Percentiles rank a stretch among this genome's conserved stretches.
Evolutionary conservation across 805 yeast species (phyloP).

Genomic region (Candida coquimbonensis): DNA sequence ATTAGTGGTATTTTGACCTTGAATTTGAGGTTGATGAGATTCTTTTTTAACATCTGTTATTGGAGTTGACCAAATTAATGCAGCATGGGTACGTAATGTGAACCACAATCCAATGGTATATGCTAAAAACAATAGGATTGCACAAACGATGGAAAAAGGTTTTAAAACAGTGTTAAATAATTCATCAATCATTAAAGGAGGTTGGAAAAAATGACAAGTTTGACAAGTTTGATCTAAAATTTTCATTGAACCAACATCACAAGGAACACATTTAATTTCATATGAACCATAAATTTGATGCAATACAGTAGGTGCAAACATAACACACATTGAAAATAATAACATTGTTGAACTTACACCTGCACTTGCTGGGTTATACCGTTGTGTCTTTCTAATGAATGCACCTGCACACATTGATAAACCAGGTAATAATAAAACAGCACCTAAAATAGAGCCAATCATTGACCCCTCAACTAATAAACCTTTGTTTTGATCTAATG

Average conservation of each 20-base stretch:
- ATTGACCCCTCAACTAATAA: slow-evolving; percentile 91
- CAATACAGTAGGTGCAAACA: slow-evolving; percentile 87
- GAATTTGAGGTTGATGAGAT: neutral
- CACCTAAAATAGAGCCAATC: slow-evolving; percentile 90
- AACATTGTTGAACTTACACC: slow-evolving; percentile 97
- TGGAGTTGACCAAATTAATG: slow-evolving; percentile 85
- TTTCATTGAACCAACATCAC: slow-evolving; percentile 22
- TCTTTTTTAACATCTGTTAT: slow-evolving; percentile 26
- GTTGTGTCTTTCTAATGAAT: slow-evolving; percentile 79
- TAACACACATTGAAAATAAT: slow-evolving; percentile 80
- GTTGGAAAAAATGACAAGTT: slow-evolving; percentile 71
- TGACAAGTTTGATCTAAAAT: slow-evolving; percentile 39
- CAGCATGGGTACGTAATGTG: slow-evolving; percentile 93
- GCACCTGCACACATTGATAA: slow-evolving; percentile 98
- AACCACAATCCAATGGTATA: slow-evolving; percentile 87
- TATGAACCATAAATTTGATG: slow-evolving; percentile 87
- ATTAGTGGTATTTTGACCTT: neutral
- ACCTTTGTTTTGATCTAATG: slow-evolving; percentile 78
- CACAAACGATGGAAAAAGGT: slow-evolving; percentile 80
- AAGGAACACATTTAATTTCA: slow-evolving; percentile 62
- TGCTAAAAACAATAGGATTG: slow-evolving; percentile 71
- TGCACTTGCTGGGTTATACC: slow-evolving; percentile 93
- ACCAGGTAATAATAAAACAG: slow-evolving; percentile 87
- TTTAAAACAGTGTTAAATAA: slow-evolving; percentile 62
- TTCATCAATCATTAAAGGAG: slow-evolving; percentile 61